Percentiles rank a stretch among this genome's conserved stretches.
Conservation (phyloP, 345 rosid genomes). For the Gossypium arboreum region DNA sequence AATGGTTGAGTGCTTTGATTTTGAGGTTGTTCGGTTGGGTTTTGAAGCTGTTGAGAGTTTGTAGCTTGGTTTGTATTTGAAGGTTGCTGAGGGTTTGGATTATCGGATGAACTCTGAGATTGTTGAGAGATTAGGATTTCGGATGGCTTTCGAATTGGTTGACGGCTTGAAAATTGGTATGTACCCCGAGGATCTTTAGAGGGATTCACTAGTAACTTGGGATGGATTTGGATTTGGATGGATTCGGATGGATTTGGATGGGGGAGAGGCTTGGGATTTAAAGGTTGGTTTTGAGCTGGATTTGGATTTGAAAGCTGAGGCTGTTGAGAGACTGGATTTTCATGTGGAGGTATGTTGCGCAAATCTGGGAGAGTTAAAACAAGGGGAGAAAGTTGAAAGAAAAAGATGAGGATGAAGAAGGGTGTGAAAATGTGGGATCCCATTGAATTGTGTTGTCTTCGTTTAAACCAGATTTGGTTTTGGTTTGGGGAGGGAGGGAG, state of each 20-base stretch:
- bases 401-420: neutral
- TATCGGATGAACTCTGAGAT: too few relatives aligned
- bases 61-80: neutral
- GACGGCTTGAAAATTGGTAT: too few relatives aligned
- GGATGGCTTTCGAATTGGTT: too few relatives aligned
- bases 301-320: too few relatives aligned
- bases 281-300: neutral
- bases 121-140: neutral
- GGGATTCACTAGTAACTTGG: too few relatives aligned
- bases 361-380: neutral
- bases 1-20: neutral
- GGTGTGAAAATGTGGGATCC: conserved; percentile 1
- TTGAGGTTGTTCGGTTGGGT: neutral
- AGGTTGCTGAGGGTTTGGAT: neutral
- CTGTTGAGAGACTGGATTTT: too few relatives aligned
- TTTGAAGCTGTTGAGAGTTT: neutral
- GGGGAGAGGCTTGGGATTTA: too few relatives aligned
- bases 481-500: neutral
- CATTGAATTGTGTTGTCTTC: conserved; percentile 1
- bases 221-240: too few relatives aligned
- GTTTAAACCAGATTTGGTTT: neutral
- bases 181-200: too few relatives aligned
- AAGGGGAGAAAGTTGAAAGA: neutral
- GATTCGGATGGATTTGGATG: too few relatives aligned
- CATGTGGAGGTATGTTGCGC: neutral